These are phyloP conservation scores for Avena sativa DNA, from an alignment of 176 grass and related monocot species.

Conservation along the genomic window DNA sequence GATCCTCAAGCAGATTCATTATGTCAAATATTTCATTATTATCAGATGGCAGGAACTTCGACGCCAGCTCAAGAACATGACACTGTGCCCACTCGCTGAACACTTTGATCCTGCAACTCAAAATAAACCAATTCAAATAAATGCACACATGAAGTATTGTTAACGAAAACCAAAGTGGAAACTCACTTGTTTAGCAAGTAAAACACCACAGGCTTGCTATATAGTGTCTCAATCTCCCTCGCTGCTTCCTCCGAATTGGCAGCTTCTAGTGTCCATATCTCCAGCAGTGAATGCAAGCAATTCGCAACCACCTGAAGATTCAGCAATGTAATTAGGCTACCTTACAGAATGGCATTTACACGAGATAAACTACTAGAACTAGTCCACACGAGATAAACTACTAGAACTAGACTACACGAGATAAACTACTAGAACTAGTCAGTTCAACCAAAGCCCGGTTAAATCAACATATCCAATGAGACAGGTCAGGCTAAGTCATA, in stretches of 20 bases:
- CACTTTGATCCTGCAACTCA: slow-evolving; percentile 80
- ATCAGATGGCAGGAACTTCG: slow-evolving; percentile 95
- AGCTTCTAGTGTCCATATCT: slow-evolving; percentile 94
- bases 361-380: not conserved
- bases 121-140: slow-evolving; percentile 9
- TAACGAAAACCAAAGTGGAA: slow-evolving; percentile 27
- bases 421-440: not conserved
- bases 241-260: slow-evolving; percentile 83
- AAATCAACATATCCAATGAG: slow-evolving; percentile 23
- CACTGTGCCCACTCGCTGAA: slow-evolving; percentile 99
- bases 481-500: slow-evolving; percentile 21
- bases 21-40: slow-evolving; percentile 94
- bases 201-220: slow-evolving; percentile 82
- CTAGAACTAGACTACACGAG: not conserved
- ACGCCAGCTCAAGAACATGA: slow-evolving; percentile 78
- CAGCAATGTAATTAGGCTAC: slow-evolving; percentile 26
- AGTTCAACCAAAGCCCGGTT: slow-evolving; percentile 5
- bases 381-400: not conserved
- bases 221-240: slow-evolving; percentile 86
- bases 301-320: slow-evolving; percentile 87
- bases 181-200: slow-evolving; percentile 87
- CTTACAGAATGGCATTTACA: not conserved
- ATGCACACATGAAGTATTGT: not conserved
- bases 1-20: slow-evolving; percentile 99
- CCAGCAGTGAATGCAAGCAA: slow-evolving; percentile 86